Base-by-base conservation (phyloP, 192 early-diverging fungal species). In the Rhizophagus prolifer region DNA sequence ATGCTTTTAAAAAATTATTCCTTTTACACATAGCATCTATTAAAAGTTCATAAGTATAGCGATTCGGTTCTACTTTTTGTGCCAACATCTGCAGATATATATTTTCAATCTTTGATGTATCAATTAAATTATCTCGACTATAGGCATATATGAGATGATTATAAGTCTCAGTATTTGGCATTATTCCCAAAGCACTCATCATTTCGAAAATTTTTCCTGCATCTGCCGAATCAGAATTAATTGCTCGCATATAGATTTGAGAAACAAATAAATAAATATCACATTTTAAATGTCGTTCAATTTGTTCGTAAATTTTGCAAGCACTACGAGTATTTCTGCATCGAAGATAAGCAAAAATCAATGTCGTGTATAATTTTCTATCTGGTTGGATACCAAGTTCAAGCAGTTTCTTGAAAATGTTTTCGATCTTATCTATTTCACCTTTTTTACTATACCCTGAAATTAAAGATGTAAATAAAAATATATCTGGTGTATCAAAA, bases 111-210 rank as follows among this genome's bases (percentile, higher is more conserved):
- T 46, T 3, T 14, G n/a, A 13, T 26, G 38, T 26, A 25, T n/a
- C 25, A 41, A 47, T 26, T 46, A 2, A 19, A n/a, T 41, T 41
- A 1, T 69, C 67, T 31, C 67, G 36, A 69, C n/a, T 25, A 46
- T 47, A 4, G 9, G 67, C 36, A 69, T 46, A 69, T 46, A 69
- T 46, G 41, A 69, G 67, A 41, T 41, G 38, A 69, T 69, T 69
- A 46, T 25, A 69, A 31, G n/a, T 1, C 13, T 31, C 25, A 2
- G 41, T 47, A 9, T 44, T 46, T 10, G 67, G 67, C 10, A 46
- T 69, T 13, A 69, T 46, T 46, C 67, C 67, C 5, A 2, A 23
- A 2, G 38, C 38, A 4, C 28, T 69, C 36, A 69, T 69, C 36
- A 26, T 47, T 21, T 69, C 67, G 26, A 46, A 47, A 5, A 46